A percentile compares a stretch with the other conserved stretches of the same genome.
These are phyloP conservation scores for Mucor indicus DNA, from an alignment of 371 early-diverging fungal species.

Conservation along the genomic window DNA sequence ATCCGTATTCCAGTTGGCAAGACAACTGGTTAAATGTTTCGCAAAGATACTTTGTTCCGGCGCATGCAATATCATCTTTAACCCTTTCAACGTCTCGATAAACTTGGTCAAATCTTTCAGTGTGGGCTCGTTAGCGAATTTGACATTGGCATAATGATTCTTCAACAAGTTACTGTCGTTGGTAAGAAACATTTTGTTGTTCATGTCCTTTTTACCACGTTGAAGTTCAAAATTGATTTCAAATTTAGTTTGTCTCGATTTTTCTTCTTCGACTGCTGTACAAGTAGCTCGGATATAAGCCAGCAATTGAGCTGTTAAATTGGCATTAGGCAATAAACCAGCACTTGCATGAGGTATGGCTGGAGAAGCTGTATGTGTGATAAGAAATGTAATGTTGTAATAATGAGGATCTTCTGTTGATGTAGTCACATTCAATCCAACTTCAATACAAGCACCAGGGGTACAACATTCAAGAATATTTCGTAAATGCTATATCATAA, in stretches of 20 bases:
- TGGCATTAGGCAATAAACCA: conserved; percentile 42
- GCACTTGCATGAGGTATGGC: conserved; percentile 23
- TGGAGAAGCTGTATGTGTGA: conserved; percentile 45
- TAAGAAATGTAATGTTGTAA: conserved; percentile 45
- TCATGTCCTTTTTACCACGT: conserved; percentile 17
- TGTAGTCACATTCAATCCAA: conserved; percentile 44
- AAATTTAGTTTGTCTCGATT: conserved; percentile 34
- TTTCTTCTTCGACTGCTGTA: conserved; percentile 19
- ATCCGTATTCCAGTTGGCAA: conserved; percentile 58
- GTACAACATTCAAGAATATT: conserved; percentile 56
- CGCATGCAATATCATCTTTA: conserved; percentile 53
- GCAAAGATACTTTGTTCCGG: conserved; percentile 57
- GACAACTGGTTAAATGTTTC: conserved; percentile 52
- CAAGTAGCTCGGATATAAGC: conserved; percentile 46
- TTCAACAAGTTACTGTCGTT: conserved; percentile 10
- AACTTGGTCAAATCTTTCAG: conserved; percentile 47
- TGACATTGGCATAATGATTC: conserved; percentile 24
- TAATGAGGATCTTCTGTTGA: conserved; percentile 3
- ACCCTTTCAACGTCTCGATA: conserved; percentile 46
- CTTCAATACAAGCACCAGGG: conserved; percentile 57
- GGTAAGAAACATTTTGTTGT: conserved; percentile 6
- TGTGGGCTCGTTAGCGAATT: conserved; percentile 55
- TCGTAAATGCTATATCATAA: conserved; percentile 42
- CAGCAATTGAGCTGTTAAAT: conserved; percentile 50
- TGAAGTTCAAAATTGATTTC: conserved; percentile 37